Percentiles rank a stretch among this genome's conserved stretches.
Conservation (phyloP, 441 rosid species). For the Adansonia gregorii region DNA sequence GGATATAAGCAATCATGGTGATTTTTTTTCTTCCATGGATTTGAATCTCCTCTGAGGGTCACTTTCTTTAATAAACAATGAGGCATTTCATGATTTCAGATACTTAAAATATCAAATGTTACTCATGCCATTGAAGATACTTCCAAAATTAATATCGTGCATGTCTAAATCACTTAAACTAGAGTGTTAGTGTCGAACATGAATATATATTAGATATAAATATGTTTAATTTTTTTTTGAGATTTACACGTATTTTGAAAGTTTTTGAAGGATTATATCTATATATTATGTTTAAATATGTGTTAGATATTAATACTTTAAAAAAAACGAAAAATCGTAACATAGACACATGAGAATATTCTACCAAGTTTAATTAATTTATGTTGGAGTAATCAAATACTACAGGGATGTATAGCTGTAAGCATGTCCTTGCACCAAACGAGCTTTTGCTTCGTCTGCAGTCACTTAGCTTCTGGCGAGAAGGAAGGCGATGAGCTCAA, state of each 20-base stretch:
- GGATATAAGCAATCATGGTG: not conserved
- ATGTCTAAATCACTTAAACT: no score
- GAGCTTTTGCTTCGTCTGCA: slow-evolving; percentile 88
- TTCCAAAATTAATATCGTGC: not conserved
- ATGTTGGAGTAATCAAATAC: not conserved
- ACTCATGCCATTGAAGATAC: not conserved
- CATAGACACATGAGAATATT: no score
- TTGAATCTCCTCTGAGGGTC: not conserved
- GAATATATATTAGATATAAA: no score
- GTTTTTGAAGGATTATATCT: no score
- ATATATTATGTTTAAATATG: no score
- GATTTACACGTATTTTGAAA: no score
- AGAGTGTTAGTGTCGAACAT: no score
- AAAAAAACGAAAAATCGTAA: no score
- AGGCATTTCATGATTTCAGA: not conserved
- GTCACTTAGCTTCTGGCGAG: slow-evolving; percentile 94
- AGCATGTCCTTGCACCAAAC: slow-evolving; percentile 88
- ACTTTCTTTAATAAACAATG: not conserved
- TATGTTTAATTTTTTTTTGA: no score
- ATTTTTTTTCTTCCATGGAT: not conserved
- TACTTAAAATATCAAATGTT: not conserved
- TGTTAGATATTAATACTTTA: no score
- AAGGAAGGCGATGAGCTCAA: slow-evolving; percentile 89
- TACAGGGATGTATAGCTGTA: slow-evolving; percentile 84
- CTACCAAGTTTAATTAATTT: no score